Conservation (phyloP, 2,329 filamentous ascomycete genomes). For the Cladosporium austrohemisphaericum region DNA sequence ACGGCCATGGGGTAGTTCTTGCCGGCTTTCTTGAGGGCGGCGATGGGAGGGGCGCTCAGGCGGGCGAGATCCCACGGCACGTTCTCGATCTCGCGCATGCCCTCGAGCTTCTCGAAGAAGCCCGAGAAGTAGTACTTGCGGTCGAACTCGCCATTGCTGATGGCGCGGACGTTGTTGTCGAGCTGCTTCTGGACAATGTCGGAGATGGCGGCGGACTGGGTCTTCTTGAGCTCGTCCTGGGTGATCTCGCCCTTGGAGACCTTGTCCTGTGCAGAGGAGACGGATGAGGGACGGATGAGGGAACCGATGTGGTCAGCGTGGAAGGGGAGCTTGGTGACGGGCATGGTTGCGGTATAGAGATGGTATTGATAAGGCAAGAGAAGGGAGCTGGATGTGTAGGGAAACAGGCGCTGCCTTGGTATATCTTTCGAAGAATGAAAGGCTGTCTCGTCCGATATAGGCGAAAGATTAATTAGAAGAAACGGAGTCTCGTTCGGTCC, state of each 20-base stretch:
- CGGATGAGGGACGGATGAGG: slow-evolving; percentile 60
- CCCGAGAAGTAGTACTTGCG: slow-evolving; percentile 38
- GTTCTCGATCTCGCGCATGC: slow-evolving; percentile 35
- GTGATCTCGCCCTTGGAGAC: slow-evolving; percentile 54
- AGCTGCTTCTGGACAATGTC: slow-evolving; percentile 64
- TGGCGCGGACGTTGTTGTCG: slow-evolving; percentile 57
- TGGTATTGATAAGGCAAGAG: background rate
- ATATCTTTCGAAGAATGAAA: slow-evolving; percentile 1
- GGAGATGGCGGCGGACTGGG: slow-evolving; percentile 64
- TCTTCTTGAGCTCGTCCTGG: slow-evolving; percentile 53
- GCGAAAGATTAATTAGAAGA: slow-evolving; percentile 1
- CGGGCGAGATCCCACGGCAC: slow-evolving; percentile 36
- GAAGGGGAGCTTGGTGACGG: slow-evolving; percentile 54
- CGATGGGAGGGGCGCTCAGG: slow-evolving; percentile 35
- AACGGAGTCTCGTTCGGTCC: background rate
- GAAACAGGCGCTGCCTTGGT: slow-evolving; percentile 1
- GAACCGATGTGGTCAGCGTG: slow-evolving; percentile 72
- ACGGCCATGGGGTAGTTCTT: slow-evolving; percentile 39
- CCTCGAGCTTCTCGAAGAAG: slow-evolving; percentile 38
- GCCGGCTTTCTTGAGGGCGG: slow-evolving; percentile 36
- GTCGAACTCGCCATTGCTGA: slow-evolving; percentile 68
- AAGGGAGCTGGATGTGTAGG: background rate
- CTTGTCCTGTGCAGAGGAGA: slow-evolving; percentile 57
- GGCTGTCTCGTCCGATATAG: slow-evolving; percentile 3
- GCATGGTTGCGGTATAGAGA: slow-evolving; percentile 18